Percentiles rank a stretch among this genome's conserved stretches.
Conservation (phyloP, 163 green algal genomes). For the Scenedesmus sp. region DNA sequence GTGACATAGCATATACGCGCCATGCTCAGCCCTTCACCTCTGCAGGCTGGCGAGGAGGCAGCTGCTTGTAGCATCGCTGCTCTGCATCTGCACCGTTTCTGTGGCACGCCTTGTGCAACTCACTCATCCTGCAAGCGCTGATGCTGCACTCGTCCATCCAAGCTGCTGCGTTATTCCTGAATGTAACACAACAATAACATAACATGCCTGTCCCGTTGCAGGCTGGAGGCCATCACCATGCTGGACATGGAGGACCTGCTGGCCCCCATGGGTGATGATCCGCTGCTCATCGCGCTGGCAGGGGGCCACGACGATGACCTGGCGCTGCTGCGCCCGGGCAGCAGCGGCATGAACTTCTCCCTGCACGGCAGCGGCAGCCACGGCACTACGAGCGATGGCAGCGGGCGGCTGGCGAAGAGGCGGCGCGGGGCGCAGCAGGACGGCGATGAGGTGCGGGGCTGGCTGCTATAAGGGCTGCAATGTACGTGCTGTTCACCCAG, state of each 20-base stretch:
- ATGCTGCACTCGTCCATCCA: no score
- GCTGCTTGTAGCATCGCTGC: no score
- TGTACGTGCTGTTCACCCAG: no score
- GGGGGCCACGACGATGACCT: conserved; percentile 2
- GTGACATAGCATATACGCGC: no score
- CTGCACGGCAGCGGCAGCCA: conserved; percentile 7
- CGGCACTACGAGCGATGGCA: not conserved
- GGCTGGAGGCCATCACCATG: conserved; percentile 60
- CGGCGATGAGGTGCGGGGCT: not conserved
- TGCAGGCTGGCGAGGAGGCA: no score
- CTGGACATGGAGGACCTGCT: conserved; percentile 42
- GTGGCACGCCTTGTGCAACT: no score
- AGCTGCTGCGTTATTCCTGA: no score
- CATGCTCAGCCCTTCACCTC: no score
- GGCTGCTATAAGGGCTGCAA: not conserved
- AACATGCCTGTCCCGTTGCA: conserved; percentile 6
- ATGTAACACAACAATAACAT: no score
- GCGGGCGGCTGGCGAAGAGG: not conserved
- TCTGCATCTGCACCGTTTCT: no score
- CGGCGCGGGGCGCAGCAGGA: not conserved
- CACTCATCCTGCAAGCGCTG: no score
- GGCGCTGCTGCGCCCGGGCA: not conserved
- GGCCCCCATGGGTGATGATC: not conserved
- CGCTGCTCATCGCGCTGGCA: not conserved
- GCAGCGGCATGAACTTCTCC: conserved; percentile 38